Conservation (phyloP, 306 rosid genomes). For the Casuarina cunninghamiana region DNA sequence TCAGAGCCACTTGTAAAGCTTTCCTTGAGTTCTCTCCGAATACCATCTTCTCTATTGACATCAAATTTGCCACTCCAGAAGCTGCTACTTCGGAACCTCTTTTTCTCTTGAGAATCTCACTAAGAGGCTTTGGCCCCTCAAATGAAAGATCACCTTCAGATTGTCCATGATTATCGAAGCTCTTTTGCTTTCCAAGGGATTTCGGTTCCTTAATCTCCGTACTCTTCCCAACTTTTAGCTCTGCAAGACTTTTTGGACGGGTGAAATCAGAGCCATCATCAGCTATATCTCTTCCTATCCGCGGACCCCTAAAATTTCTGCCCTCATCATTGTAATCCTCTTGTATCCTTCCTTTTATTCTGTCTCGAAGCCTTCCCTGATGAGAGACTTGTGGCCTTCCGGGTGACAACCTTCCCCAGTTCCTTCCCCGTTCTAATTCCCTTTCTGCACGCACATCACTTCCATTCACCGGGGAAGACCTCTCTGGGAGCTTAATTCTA, state of each 20-base stretch:
- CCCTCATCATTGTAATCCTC: conserved; percentile 52
- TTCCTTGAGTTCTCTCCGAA: conserved; percentile 34
- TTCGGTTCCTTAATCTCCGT: conserved; percentile 52
- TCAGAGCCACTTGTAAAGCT: conserved; percentile 23
- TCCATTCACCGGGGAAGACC: conserved; percentile 38
- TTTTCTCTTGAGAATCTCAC: conserved; percentile 88
- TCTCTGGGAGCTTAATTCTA: conserved; percentile 71
- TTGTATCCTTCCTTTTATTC: conserved; percentile 62
- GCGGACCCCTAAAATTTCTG: conserved; percentile 47
- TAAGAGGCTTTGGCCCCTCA: conserved; percentile 91
- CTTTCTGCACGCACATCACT: conserved; percentile 49
- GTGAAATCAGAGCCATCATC: conserved; percentile 48
- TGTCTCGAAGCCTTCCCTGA: conserved; percentile 69
- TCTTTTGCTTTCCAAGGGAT: conserved; percentile 57
- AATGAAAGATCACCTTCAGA: conserved; percentile 58
- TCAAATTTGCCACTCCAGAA: conserved; percentile 43
- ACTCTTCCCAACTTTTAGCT: conserved; percentile 55
- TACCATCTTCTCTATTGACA: conserved; percentile 20
- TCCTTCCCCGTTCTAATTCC: conserved; percentile 61
- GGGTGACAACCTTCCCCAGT: conserved; percentile 57
- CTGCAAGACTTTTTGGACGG: conserved; percentile 68
- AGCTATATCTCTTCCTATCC: conserved; percentile 42
- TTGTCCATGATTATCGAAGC: conserved; percentile 41
- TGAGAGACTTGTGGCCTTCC: conserved; percentile 54
- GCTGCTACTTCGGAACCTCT: conserved; percentile 50